phyloP scores from a whole-genome alignment of 2,329 filamentous ascomycete species.

The Cercospora sojina region DNA sequence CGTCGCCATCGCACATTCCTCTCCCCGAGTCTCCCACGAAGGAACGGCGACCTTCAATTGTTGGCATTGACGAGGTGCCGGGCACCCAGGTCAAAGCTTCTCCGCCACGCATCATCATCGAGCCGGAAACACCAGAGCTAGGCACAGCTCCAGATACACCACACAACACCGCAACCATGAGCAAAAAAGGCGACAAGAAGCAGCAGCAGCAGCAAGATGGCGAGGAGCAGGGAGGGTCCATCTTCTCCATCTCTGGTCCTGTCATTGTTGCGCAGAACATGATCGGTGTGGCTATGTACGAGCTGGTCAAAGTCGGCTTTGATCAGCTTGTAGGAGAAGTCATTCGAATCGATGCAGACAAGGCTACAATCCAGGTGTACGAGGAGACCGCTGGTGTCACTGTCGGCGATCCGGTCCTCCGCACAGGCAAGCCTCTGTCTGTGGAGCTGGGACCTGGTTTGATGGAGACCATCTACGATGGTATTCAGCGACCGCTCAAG shows the following conservation, averaged over 20 bases:
- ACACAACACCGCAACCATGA: conserved; percentile 37
- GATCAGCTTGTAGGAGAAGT: conserved; percentile 93
- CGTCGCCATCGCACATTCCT: conserved; percentile 22
- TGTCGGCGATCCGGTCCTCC: conserved; percentile 86
- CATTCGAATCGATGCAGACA: conserved; percentile 94
- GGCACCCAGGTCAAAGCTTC: conserved; percentile 18
- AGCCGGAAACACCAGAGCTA: conserved; percentile 22
- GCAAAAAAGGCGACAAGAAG: conserved; percentile 32
- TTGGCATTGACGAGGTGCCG: conserved; percentile 11
- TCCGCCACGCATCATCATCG: conserved; percentile 9
- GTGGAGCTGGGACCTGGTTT: conserved; percentile 96
- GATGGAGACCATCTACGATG: conserved; percentile 99
- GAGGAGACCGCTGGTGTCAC: conserved; percentile 97
- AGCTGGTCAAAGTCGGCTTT: conserved; percentile 91
- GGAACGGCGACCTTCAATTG: conserved; percentile 9
- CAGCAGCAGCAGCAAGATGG: conserved; percentile 46
- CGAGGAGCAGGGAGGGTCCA: conserved; percentile 60
- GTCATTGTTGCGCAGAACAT: conserved; percentile 97
- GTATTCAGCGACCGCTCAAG: conserved; percentile 92
- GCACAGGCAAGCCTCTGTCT: conserved; percentile 93
- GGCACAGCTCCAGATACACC: conserved; percentile 15
- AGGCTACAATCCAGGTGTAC: conserved; percentile 97
- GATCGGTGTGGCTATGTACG: conserved; percentile 99
- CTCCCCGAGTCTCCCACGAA: conserved; percentile 25
- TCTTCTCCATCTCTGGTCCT: conserved; percentile 76